A percentile compares a stretch with the other conserved stretches of the same genome.
phyloP scores from a whole-genome alignment of 2,329 filamentous ascomycete genomes.

The Talaromyces verruculosus region DNA sequence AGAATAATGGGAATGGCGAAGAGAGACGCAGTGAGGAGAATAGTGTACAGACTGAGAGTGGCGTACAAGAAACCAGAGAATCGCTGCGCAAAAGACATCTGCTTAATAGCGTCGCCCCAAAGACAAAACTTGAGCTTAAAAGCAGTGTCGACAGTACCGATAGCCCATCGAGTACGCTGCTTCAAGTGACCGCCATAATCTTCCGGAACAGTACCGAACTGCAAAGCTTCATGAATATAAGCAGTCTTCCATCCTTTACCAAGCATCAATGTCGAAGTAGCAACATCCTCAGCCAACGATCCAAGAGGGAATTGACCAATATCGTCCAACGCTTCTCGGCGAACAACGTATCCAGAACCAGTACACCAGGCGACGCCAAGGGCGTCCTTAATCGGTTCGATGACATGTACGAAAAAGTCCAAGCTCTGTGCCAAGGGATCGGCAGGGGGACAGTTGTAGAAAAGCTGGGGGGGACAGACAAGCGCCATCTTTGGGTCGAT shows the following conservation, averaged over 20 bases:
- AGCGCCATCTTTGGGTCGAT: conserved; percentile 58
- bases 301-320: conserved; percentile 63
- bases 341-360: conserved; percentile 62
- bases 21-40: conserved; percentile 55
- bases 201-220: conserved; percentile 54
- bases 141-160: conserved; percentile 57
- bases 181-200: conserved; percentile 38
- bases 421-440: conserved; percentile 61
- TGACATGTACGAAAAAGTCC: conserved; percentile 59
- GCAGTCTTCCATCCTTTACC: conserved; percentile 63
- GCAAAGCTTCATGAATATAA: conserved; percentile 60
- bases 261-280: conserved; percentile 59
- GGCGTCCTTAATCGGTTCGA: conserved; percentile 49
- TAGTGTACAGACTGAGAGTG: conserved; percentile 56
- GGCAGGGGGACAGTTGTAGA: conserved; percentile 61
- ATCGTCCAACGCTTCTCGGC: conserved; percentile 59
- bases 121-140: conserved; percentile 62
- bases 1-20: conserved; percentile 62
- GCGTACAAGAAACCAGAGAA: conserved; percentile 61
- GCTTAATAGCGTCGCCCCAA: conserved; percentile 53
- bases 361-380: conserved; percentile 61
- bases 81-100: conserved; percentile 59
- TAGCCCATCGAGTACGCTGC: conserved; percentile 42
- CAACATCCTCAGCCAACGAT: conserved; percentile 62
- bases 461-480: conserved; percentile 62